Percentiles rank a stretch among this genome's conserved stretches.
Evolutionary conservation across 306 rosid species (phyloP).

Genomic region (Pterocarpus santalinus): DNA sequence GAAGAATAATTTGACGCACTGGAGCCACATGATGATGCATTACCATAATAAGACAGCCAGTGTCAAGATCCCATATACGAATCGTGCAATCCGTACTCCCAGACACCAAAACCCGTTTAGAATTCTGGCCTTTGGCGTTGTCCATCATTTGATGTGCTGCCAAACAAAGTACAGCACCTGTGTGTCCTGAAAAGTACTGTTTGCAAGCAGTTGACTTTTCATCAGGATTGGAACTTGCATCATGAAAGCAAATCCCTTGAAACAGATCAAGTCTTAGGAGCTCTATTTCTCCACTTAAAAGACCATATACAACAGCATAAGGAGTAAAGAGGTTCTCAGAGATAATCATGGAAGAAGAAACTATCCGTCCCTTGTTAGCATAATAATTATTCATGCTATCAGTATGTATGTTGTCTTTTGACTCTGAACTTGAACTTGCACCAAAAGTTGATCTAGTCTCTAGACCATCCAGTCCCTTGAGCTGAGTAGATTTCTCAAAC

Average conservation of each 20-base stretch:
- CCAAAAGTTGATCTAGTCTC: slow-evolving; percentile 50
- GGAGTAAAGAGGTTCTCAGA: slow-evolving; percentile 70
- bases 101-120: slow-evolving; percentile 76
- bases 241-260: slow-evolving; percentile 61
- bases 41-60: slow-evolving; percentile 67
- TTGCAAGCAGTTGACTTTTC: slow-evolving; percentile 57
- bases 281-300: slow-evolving; percentile 79
- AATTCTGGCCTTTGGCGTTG: slow-evolving; percentile 56
- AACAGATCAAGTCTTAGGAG: slow-evolving; percentile 74
- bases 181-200: slow-evolving; percentile 79
- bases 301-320: slow-evolving; percentile 83
- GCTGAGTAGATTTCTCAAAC: slow-evolving; percentile 55
- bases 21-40: slow-evolving; percentile 98
- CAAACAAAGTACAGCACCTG: slow-evolving; percentile 88
- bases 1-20: slow-evolving; percentile 89
- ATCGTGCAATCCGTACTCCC: slow-evolving; percentile 93
- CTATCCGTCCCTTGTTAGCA: slow-evolving; percentile 56
- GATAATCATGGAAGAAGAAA: slow-evolving; percentile 81
- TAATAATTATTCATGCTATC: slow-evolving; percentile 44
- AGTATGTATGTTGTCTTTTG: slow-evolving; percentile 31
- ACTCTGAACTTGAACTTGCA: slow-evolving; percentile 50
- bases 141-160: slow-evolving; percentile 85
- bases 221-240: slow-evolving; percentile 58
- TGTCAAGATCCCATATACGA: slow-evolving; percentile 92
- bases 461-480: slow-evolving; percentile 38